Evolutionary conservation across 2,329 filamentous ascomycete species (phyloP), one percentile per base, ranked within the genome.

Genomic region (Penicillium sp.): DNA sequence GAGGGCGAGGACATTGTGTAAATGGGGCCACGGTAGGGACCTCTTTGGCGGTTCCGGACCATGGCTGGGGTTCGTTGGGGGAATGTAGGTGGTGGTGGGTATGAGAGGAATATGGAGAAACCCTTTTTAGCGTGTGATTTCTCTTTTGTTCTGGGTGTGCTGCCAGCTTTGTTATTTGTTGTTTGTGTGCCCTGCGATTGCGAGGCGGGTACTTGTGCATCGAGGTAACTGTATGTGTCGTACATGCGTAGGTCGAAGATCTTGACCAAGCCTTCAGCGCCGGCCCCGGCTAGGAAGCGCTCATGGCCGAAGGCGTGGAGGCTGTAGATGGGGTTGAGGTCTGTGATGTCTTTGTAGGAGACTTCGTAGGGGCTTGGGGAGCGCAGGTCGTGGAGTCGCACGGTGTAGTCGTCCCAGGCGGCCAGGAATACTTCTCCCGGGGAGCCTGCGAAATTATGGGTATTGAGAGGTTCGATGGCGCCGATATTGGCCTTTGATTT

Each of bases 331-430:
- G 83, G 75, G 17, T 81, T 82, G 57, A 81, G 76, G 61, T 87
- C 84, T 3, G 82, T 81, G 1, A 78, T 74, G 62, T 87, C 84
- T 61, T 70, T 69, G 66, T 81, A 87, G 14, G 73, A 72, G n/a
- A 71, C 69, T 50, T 82, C 80, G 42, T 75, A 78, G 12, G 74
- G 69, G 19, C 71, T 67, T 3, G 77, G 74, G 1, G 81, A 81
- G 35, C 85, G 82, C 53, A 86, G 69, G 61, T 88, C 85, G 64
- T 88, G 84, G 6, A 88, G 76, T 61, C 83, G 78, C 14, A 80
- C 74, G 37, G 79, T 73, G 11, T 83, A 82, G 64, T 86, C 83
- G 49, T 83, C 83, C 67, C 82, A 84, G 9, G 84, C 84, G 31
- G 82, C 81, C 2, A 88, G 71, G 56, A 87, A 86, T 0, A 83